Evolutionary conservation across 805 yeast genomes (phyloP), one percentile per base, ranked within the genome.

Genomic region (Nakazawaea pomicola): DNA sequence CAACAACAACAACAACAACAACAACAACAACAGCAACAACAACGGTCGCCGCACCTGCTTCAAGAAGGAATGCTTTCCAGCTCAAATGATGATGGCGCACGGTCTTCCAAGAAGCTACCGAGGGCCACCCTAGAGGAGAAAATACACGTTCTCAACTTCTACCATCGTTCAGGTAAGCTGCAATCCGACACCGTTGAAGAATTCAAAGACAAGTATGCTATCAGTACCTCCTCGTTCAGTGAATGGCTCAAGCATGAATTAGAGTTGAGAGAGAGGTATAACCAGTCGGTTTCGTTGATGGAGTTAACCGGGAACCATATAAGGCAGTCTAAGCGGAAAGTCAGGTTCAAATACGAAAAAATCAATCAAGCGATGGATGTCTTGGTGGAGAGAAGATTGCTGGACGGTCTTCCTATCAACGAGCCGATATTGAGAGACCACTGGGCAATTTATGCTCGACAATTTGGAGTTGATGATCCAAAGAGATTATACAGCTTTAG

Each of bases 91-190:
- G 28, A 8, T 5, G 19, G 8, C 18, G 6, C 28, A 14, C 25
- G 10, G 7, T 23, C 25, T 7, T 23, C 10, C 7, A 8, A 7
- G 10, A 52, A 46, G 47, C 48, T 51, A 12, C 78, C 78, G 3
- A 57, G 83, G 46, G 79, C 82, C 6, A 76, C 76, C 18, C 60
- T 78, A 40, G 82, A 75, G 58, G 77, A 78, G 55, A 78, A 77
- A 53, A 65, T 78, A 31, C 70, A 66, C 60, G 73, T 76, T 19
- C 55, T 78, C 21, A 78, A 77, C 54, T 68, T 64, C 53, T 71
- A 60, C 46, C 80, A 73, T 50, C 54, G 56, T 27, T 59, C 70
- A 3, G 67, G 67, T 32, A 57, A 73, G 36, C 76, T 82, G 11
- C 83, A 78, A 55, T 72, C 71, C 60, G 78, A 72, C 46, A 72